A percentile compares a stretch with the other conserved stretches of the same genome.
These are phyloP conservation scores for Leccinum subgranulosum DNA, from an alignment of 768 basidiomycete genomes.

Conservation along the genomic window DNA sequence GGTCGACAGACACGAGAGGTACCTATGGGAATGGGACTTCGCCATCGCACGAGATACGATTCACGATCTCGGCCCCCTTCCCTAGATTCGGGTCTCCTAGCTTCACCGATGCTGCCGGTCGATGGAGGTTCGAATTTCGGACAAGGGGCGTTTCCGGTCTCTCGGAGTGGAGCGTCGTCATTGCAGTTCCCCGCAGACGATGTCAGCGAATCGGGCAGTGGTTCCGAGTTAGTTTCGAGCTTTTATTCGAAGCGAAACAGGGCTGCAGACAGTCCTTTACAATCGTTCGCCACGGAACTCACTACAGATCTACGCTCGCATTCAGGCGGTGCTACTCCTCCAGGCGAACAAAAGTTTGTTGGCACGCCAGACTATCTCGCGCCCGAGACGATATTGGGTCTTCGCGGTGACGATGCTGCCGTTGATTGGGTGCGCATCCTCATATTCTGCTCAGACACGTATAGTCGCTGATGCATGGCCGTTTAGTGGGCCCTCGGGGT, in stretches of 20 bases:
- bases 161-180: conserved; percentile 62
- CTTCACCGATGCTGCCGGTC: conserved; percentile 67
- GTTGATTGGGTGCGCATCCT: conserved; percentile 87
- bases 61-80: conserved; percentile 81
- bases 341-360: conserved; percentile 90
- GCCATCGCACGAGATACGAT: conserved; percentile 53
- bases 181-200: conserved; percentile 75
- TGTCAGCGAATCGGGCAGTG: conserved; percentile 78
- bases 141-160: conserved; percentile 57
- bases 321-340: conserved; percentile 57
- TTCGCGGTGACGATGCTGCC: conserved; percentile 90
- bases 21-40: conserved; percentile 40
- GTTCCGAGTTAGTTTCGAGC: conserved; percentile 69
- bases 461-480: conserved; percentile 11
- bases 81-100: conserved; percentile 73
- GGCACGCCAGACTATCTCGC: conserved; percentile 98
- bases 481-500: conserved; percentile 96
- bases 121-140: conserved; percentile 82
- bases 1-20: conserved; percentile 89
- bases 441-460: conserved; percentile 5
- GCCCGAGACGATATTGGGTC: conserved; percentile 91
- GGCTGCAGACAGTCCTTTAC: conserved; percentile 70
- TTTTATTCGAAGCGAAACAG: conserved; percentile 52
- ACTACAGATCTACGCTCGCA: conserved; percentile 82
- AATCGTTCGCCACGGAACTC: conserved; percentile 84